Conservation (phyloP, 805 yeast genomes). For the Saccharomyces cerevisiae region DNA sequence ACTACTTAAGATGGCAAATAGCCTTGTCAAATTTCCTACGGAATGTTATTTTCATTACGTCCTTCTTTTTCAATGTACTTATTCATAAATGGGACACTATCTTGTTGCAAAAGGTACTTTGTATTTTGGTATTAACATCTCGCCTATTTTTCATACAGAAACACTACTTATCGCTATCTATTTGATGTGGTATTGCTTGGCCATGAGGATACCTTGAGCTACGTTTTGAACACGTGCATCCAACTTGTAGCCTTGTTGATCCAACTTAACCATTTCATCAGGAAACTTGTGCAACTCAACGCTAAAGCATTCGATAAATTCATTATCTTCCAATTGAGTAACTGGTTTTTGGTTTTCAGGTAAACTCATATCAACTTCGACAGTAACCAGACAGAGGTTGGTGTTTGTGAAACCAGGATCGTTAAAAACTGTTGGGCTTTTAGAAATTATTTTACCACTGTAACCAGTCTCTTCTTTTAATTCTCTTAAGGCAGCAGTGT, state of each 20-base stretch:
- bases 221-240: conserved; percentile 86
- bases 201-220: conserved; percentile 69
- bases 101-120: not conserved
- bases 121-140: no score
- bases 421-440: conserved; percentile 47
- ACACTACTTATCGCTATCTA: not conserved
- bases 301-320: conserved; percentile 82
- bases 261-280: conserved; percentile 43
- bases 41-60: not conserved
- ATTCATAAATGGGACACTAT: not conserved
- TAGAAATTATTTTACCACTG: conserved; percentile 50
- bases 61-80: not conserved
- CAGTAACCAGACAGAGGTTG: conserved; percentile 69
- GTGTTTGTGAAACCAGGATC: conserved; percentile 92
- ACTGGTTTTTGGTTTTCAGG: conserved; percentile 60
- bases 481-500: conserved; percentile 79
- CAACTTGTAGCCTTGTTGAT: conserved; percentile 58
- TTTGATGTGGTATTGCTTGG: conserved; percentile 31
- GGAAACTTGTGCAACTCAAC: conserved; percentile 57
- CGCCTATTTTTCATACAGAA: not conserved
- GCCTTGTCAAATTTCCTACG: conserved; percentile 31
- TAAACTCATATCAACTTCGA: conserved; percentile 62
- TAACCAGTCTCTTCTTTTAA: conserved; percentile 90
- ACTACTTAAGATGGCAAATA: conserved; percentile 43
- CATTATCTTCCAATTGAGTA: conserved; percentile 79